These are phyloP conservation scores for Cryphonectria japonica DNA, from an alignment of 2,329 filamentous ascomycete species.

Conservation along the genomic window DNA sequence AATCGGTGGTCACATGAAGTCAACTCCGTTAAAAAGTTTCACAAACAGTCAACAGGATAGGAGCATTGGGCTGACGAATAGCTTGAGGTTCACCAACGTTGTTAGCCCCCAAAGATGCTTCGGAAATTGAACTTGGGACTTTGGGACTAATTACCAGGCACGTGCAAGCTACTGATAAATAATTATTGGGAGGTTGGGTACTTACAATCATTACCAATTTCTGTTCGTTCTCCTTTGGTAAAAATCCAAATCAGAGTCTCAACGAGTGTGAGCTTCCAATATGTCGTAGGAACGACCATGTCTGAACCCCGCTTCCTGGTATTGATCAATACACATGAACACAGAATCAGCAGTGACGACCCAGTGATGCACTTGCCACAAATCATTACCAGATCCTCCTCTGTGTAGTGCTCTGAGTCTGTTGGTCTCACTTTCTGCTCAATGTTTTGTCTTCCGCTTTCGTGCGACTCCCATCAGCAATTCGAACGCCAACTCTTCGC, in stretches of 20 bases:
- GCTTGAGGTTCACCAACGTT: neutral
- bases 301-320: neutral
- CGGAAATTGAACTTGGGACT: neutral
- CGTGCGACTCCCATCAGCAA: neutral
- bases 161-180: neutral
- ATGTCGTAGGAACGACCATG: neutral
- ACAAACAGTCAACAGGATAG: neutral
- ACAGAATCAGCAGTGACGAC: neutral
- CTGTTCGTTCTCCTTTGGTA: neutral
- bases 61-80: neutral
- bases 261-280: neutral
- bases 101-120: neutral
- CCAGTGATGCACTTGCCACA: neutral
- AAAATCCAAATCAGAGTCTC: neutral
- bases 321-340: neutral
- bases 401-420: neutral
- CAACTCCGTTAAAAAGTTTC: neutral
- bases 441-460: neutral
- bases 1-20: neutral
- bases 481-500: neutral
- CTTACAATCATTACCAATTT: neutral
- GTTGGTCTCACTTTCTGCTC: neutral
- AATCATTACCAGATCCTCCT: no score
- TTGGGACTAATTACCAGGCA: neutral
- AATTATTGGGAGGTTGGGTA: neutral